Evolutionary conservation across 1,284 basidiomycete species (phyloP), one percentile per base, ranked within the genome.

Genomic region (Microbotryomycetes sp.): DNA sequence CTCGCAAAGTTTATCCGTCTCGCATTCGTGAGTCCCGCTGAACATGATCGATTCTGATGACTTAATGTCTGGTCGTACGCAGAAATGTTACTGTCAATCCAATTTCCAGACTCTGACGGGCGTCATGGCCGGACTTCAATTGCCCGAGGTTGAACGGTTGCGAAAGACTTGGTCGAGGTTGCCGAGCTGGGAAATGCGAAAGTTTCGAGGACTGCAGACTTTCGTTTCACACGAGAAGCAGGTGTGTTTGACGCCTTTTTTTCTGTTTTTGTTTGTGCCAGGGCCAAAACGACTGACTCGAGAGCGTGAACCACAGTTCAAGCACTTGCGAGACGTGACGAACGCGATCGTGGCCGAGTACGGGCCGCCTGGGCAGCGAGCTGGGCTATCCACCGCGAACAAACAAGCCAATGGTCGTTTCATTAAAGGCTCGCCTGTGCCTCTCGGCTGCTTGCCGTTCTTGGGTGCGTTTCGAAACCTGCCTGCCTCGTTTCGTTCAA

Each of bases 91-190:
- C 73, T 78, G 79, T 48, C 78, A 86, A 66, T 85, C 82, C 72
- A 93, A 88, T 77, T 91, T 88, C 76, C 84, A 85, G 64, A 85
- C 87, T 1, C 73, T 93, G 50, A 84, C 86, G 1, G 89, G 90
- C 49, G 85, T 94, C 65, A 83, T 94, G 56, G 81, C 85, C 21
- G 91, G 87, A 3, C 79, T 96, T 46, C 82, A 83, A 56, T 85
- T 81, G 63, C 83, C 85, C 7, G 86, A 83, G 81, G 85, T 91
- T 4, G 79, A 79, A 69, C 83, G 85, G 2, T 85, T 91, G 80
- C 78, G 80, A 56, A 82, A 83, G 56, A 80, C 81, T 18, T 88
- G 86, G 85, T 78, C 78, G 35, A 81, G 83, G 21, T 78, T 92
- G 21, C 83, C 84, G 5, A 78, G 81, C 18, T 88, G 83, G 79